Conservation (phyloP, 2,329 filamentous ascomycete species). For the Capronia americana region DNA sequence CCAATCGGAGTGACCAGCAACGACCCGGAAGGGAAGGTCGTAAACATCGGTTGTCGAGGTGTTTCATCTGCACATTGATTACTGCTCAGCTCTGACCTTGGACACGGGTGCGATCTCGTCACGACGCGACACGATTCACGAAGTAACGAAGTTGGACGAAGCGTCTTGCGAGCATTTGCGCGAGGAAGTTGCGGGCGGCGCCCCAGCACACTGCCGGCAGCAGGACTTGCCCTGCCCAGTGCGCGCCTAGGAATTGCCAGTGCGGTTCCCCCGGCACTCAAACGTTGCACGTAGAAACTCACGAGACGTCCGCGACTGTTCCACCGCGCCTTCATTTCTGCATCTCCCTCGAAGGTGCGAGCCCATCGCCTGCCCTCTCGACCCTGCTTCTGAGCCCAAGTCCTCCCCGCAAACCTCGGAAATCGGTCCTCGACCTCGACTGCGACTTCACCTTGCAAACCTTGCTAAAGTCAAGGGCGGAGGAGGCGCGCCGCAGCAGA, state of each 20-base stretch:
- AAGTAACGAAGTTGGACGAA: slow-evolving; percentile 19
- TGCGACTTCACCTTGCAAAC: neutral
- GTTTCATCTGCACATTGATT: slow-evolving; percentile 25
- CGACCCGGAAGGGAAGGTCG: slow-evolving; percentile 13
- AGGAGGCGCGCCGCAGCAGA: neutral
- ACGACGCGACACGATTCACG: slow-evolving; percentile 21
- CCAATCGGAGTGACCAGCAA: slow-evolving; percentile 12
- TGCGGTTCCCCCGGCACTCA: slow-evolving; percentile 14
- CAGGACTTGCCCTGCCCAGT: slow-evolving; percentile 25
- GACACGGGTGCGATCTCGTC: neutral
- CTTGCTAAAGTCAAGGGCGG: neutral
- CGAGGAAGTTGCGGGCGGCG: neutral
- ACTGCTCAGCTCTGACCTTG: slow-evolving; percentile 5
- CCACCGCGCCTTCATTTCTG: neutral
- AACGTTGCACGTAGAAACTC: neutral
- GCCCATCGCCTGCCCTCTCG: neutral
- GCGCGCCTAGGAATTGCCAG: slow-evolving; percentile 27
- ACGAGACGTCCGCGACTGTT: neutral
- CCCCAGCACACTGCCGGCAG: neutral
- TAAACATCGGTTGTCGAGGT: slow-evolving; percentile 17
- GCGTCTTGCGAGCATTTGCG: neutral
- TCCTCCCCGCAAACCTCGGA: neutral
- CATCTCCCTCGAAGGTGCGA: neutral
- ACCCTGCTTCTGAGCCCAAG: neutral
- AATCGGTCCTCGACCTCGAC: neutral